A percentile compares a stretch with the other conserved stretches of the same genome.
phyloP scores from a whole-genome alignment of 148 eudicot genomes.

The Spergularia bocconei region DNA sequence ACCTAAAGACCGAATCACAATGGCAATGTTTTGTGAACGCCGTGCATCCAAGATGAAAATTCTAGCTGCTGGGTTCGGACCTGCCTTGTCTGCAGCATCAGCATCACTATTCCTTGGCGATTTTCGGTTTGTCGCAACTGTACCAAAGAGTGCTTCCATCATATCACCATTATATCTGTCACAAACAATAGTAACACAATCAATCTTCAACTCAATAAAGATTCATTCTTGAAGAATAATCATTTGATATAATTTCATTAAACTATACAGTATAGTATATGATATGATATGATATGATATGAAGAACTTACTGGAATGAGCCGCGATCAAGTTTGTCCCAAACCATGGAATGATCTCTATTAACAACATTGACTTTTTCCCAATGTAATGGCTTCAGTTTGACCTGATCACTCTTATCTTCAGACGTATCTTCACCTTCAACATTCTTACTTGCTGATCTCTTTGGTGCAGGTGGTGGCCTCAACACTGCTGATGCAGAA shows the following conservation, averaged over 20 bases:
- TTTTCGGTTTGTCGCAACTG: slow-evolving; percentile 54
- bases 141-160: slow-evolving; percentile 90
- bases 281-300: neutral
- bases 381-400: slow-evolving; percentile 90
- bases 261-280: neutral
- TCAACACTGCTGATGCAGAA: slow-evolving; percentile 24
- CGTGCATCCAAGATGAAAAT: slow-evolving; percentile 62
- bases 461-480: slow-evolving; percentile 36
- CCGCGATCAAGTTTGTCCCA: slow-evolving; percentile 72
- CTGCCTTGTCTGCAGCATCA: slow-evolving; percentile 22
- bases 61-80: slow-evolving; percentile 42
- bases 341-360: slow-evolving; percentile 75
- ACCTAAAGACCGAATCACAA: slow-evolving; percentile 66
- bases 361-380: slow-evolving; percentile 80
- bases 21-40: slow-evolving; percentile 79
- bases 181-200: slow-evolving; percentile 1
- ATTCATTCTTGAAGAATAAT: too few relatives aligned
- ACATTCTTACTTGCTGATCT: slow-evolving; percentile 25
- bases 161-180: slow-evolving; percentile 76
- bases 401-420: slow-evolving; percentile 51
- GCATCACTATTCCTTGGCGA: slow-evolving; percentile 35
- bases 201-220: neutral
- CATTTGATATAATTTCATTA: too few relatives aligned
- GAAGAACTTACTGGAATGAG: slow-evolving; percentile 66
- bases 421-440: slow-evolving; percentile 35